Conservation (phyloP, 2,329 filamentous ascomycete genomes). For the Karstenula rhodostoma region DNA sequence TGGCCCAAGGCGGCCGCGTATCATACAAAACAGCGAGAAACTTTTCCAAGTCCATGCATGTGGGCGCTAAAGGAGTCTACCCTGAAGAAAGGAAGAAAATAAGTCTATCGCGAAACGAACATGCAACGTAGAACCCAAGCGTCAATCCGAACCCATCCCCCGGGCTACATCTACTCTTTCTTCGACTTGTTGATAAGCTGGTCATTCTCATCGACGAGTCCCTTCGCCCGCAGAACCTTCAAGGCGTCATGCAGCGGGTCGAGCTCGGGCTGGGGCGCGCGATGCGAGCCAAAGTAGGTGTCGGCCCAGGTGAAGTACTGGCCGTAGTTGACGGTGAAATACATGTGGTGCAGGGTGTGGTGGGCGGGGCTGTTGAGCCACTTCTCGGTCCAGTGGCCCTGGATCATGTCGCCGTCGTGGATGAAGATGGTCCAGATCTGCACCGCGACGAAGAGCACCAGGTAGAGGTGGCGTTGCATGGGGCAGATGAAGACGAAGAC, state of each 20-base stretch:
- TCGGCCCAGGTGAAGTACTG: conserved; percentile 61
- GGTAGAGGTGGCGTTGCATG: conserved; percentile 57
- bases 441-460: conserved; percentile 55
- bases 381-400: conserved; percentile 57
- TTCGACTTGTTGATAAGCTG: conserved; percentile 42
- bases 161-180: not conserved
- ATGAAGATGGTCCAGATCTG: conserved; percentile 61
- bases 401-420: conserved; percentile 60
- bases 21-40: too few species aligned
- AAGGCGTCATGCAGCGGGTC: conserved; percentile 57
- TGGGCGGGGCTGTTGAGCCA: conserved; percentile 60
- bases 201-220: conserved; percentile 55
- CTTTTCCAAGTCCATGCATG: too few species aligned
- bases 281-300: conserved; percentile 56
- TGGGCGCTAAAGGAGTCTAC: too few species aligned
- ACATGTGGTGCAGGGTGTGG: conserved; percentile 60
- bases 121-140: too few species aligned
- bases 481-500: conserved; percentile 57
- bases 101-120: too few species aligned
- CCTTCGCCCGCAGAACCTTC: conserved; percentile 56
- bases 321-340: conserved; percentile 61
- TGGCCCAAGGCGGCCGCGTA: too few species aligned
- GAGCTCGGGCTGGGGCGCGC: conserved; percentile 53
- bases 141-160: too few species aligned
- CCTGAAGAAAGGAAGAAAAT: too few species aligned